A percentile compares a stretch with the other conserved stretches of the same genome.
Evolutionary conservation across 2,329 filamentous ascomycete species (phyloP).

Genomic region (Elsinoe batatas): DNA sequence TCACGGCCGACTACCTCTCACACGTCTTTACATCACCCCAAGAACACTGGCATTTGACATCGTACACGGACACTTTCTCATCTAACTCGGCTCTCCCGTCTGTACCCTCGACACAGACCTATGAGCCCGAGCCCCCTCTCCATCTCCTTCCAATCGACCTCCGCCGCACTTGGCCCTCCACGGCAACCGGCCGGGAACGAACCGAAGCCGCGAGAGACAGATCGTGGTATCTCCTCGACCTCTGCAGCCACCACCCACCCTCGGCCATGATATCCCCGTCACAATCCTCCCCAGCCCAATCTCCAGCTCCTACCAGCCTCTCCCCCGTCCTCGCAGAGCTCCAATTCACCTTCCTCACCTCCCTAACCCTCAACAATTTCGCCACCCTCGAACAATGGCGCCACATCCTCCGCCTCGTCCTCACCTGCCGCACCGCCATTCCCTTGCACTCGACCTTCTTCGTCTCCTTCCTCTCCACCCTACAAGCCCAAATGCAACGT

Average conservation of each 20-base stretch:
- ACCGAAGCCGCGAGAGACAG: constrained; percentile 54
- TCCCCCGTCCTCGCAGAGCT: constrained; percentile 43
- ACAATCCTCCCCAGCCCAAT: neutral
- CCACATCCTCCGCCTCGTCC: constrained; percentile 44
- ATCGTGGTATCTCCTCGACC: constrained; percentile 50
- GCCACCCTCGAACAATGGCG: constrained; percentile 59
- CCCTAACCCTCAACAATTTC: constrained; percentile 54
- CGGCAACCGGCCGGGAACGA: constrained; percentile 51
- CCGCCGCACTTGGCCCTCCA: constrained; percentile 52
- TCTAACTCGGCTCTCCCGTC: constrained; percentile 49
- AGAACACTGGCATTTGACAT: constrained; percentile 47
- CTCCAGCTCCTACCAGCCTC: constrained; percentile 1
- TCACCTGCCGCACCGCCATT: constrained; percentile 48
- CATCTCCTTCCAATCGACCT: constrained; percentile 49
- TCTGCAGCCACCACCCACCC: constrained; percentile 19
- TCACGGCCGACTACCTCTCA: constrained; percentile 41
- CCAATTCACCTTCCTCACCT: constrained; percentile 54
- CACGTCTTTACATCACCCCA: constrained; percentile 40
- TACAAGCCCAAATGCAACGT: constrained; percentile 46
- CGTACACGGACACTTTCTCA: constrained; percentile 41
- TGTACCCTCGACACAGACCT: constrained; percentile 27
- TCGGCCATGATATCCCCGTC: neutral
- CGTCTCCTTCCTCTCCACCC: constrained; percentile 38
- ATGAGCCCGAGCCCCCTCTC: constrained; percentile 38
- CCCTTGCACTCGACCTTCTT: constrained; percentile 42